Evolutionary conservation across 2,329 filamentous ascomycete genomes (phyloP).

Genomic region (Rosellinia necatrix): DNA sequence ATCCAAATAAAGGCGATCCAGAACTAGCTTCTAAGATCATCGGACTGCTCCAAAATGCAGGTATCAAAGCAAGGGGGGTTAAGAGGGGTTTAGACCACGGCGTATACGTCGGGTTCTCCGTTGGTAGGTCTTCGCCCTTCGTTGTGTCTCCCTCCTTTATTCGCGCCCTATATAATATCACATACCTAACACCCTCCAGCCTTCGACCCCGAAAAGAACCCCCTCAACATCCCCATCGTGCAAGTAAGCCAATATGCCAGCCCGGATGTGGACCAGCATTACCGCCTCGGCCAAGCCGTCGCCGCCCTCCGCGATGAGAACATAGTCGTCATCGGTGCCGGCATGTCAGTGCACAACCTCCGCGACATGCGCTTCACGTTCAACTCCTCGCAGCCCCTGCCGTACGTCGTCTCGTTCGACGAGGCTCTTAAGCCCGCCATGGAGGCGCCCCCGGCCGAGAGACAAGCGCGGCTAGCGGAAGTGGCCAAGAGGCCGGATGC

Average conservation of each 20-base stretch:
- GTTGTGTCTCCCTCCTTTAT: not conserved
- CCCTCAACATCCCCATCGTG: constrained; percentile 69
- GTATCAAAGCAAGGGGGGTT: constrained; percentile 63
- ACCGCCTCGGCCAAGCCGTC: constrained; percentile 69
- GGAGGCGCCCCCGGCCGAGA: constrained; percentile 46
- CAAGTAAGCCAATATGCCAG: constrained; percentile 72
- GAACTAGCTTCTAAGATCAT: constrained; percentile 64
- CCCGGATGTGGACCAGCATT: constrained; percentile 69
- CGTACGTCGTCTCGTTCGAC: constrained; percentile 68
- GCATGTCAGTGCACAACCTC: constrained; percentile 77
- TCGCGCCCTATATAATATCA: not conserved
- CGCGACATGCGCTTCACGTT: constrained; percentile 56
- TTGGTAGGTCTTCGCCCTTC: constrained; percentile 37
- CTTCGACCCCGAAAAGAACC: constrained; percentile 65
- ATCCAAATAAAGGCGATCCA: constrained; percentile 65
- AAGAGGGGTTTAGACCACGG: constrained; percentile 74
- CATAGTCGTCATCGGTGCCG: constrained; percentile 70
- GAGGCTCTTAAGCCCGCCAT: constrained; percentile 69
- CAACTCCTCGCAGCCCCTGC: constrained; percentile 51
- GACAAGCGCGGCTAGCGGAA: constrained; percentile 48
- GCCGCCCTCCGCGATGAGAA: constrained; percentile 68
- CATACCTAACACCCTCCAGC: constrained; percentile 44
- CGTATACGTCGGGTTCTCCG: constrained; percentile 71
- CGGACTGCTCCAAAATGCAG: constrained; percentile 56
- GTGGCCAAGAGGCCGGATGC: constrained; percentile 50